Conservation (phyloP, 2,329 filamentous ascomycete genomes). For the Sphaerulina musiva region DNA sequence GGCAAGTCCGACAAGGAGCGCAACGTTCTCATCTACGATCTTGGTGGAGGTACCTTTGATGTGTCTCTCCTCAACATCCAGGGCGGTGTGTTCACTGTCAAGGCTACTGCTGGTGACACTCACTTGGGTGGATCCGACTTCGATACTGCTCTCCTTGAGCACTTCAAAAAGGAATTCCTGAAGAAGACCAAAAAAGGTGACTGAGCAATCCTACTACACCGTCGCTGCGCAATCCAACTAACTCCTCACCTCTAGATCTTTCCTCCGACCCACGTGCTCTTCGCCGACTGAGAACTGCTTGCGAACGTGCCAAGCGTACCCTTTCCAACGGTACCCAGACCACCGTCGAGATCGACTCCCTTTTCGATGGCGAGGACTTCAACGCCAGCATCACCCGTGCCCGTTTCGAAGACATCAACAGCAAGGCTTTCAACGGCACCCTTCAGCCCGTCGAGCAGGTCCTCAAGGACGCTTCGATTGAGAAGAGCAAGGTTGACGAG, state of each 20-base stretch:
- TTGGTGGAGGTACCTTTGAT: constrained; percentile 99
- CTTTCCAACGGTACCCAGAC: constrained; percentile 96
- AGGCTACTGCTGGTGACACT: constrained; percentile 89
- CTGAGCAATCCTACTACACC: too few relatives aligned
- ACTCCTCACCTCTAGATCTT: constrained; percentile 45
- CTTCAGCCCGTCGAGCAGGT: constrained; percentile 95
- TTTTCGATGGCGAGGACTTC: constrained; percentile 97
- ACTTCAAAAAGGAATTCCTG: constrained; percentile 94
- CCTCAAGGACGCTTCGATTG: constrained; percentile 80
- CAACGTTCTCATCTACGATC: constrained; percentile 99
- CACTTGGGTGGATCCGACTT: constrained; percentile 14
- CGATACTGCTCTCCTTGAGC: constrained; percentile 76
- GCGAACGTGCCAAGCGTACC: constrained; percentile 99
- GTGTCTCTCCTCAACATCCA: constrained; percentile 98
- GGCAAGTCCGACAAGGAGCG: constrained; percentile 79
- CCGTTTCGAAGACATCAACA: constrained; percentile 97
- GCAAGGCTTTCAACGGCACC: constrained; percentile 88
- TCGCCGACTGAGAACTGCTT: constrained; percentile 91
- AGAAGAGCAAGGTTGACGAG: constrained; percentile 92
- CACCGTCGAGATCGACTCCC: constrained; percentile 96
- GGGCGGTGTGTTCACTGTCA: constrained; percentile 98
- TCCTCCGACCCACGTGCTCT: constrained; percentile 83
- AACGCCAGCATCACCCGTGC: constrained; percentile 96
- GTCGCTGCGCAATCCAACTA: too few relatives aligned
- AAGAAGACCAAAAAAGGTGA: constrained; percentile 62